Evolutionary conservation across 768 basidiomycete genomes (phyloP).

Genomic region (Neoboletus brunneissimus): DNA sequence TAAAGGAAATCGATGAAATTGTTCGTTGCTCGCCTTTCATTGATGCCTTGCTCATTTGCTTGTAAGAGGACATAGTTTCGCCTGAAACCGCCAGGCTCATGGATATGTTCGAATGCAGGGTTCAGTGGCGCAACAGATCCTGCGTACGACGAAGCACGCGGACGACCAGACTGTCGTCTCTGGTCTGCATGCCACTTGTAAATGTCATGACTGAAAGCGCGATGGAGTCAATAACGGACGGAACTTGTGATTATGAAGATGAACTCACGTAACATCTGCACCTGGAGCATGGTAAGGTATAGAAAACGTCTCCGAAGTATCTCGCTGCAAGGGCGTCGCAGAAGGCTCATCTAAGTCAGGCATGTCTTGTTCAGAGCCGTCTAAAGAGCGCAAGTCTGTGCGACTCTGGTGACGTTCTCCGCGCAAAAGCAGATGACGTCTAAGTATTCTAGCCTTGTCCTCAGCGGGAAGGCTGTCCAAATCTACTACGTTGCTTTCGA

Average conservation of each 20-base stretch:
- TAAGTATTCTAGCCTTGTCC: slow-evolving; percentile 78
- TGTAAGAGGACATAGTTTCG: slow-evolving; percentile 79
- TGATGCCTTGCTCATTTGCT: slow-evolving; percentile 62
- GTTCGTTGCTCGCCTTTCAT: slow-evolving; percentile 62
- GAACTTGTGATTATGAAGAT: slow-evolving; percentile 1
- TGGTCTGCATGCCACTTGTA: slow-evolving; percentile 93
- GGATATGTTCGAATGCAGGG: slow-evolving; percentile 88
- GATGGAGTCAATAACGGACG: slow-evolving; percentile 13
- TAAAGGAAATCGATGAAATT: slow-evolving; percentile 95
- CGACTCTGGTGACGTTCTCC: slow-evolving; percentile 48
- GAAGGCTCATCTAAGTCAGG: slow-evolving; percentile 19
- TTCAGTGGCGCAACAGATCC: slow-evolving; percentile 51
- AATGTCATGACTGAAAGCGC: slow-evolving; percentile 67
- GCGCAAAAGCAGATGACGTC: slow-evolving; percentile 75
- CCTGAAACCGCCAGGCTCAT: slow-evolving; percentile 93
- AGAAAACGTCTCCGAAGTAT: slow-evolving; percentile 74
- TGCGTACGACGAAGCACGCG: slow-evolving; percentile 69
- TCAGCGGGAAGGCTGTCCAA: slow-evolving; percentile 71
- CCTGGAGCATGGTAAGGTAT: slow-evolving; percentile 85
- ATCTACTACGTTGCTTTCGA: slow-evolving; percentile 33
- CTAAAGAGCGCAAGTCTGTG: slow-evolving; percentile 21
- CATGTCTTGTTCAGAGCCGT: slow-evolving; percentile 26
- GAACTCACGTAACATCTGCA: slow-evolving; percentile 87
- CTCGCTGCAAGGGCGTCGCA: slow-evolving; percentile 27
- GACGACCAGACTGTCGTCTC: slow-evolving; percentile 54